Evolutionary conservation across 2,329 filamentous ascomycete genomes (phyloP).

Genomic region (Neonectria hederae): DNA sequence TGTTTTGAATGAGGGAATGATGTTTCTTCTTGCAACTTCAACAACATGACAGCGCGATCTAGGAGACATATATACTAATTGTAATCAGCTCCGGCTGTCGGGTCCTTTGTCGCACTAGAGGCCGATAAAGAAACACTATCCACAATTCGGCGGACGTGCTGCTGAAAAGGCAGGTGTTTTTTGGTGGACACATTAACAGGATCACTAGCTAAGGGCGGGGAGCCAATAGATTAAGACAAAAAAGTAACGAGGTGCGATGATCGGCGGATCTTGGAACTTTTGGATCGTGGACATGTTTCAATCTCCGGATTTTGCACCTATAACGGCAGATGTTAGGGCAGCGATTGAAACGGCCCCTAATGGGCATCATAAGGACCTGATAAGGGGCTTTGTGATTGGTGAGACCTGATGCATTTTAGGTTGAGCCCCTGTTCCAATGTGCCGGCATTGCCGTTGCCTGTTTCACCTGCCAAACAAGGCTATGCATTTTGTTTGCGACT

Average conservation of each 20-base stretch:
- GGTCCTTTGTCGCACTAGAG: background rate
- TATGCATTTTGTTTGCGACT: background rate
- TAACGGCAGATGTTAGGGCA: background rate
- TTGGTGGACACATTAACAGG: constrained; percentile 28
- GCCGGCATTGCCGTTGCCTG: background rate
- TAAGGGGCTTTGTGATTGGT: background rate
- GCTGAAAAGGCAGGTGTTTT: background rate
- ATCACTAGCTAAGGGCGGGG: constrained; percentile 23
- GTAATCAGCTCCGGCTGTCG: background rate
- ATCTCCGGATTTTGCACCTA: background rate
- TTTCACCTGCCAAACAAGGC: background rate
- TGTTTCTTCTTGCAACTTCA: background rate
- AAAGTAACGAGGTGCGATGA: constrained; percentile 14
- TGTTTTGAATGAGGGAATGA: background rate
- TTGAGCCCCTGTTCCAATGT: background rate
- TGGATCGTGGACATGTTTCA: background rate
- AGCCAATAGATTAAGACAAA: constrained; percentile 26
- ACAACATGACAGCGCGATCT: background rate
- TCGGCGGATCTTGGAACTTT: constrained; percentile 29
- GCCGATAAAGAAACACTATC: background rate
- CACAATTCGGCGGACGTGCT: background rate
- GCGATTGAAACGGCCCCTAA: background rate
- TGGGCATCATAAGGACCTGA: background rate
- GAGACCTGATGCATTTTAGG: background rate
- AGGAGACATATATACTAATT: background rate